These are phyloP conservation scores for Thuja plicata DNA, from an alignment of 83 land plant genomes.

Conservation along the genomic window DNA sequence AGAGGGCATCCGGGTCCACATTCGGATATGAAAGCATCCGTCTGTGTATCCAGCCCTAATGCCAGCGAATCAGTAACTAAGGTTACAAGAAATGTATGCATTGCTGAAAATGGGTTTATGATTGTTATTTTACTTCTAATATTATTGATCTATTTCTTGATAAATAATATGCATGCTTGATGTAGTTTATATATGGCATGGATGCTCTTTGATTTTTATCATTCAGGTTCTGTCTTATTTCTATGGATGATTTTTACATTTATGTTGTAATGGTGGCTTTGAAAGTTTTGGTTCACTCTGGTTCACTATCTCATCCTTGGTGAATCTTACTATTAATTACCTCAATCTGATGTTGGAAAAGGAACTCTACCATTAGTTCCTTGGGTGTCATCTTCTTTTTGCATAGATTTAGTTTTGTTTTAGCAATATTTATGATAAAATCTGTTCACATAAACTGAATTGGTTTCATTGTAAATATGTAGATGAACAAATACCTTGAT, in stretches of 20 bases:
- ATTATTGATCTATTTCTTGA: too few species aligned
- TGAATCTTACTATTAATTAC: background rate
- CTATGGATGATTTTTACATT: background rate
- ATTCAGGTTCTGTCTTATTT: background rate
- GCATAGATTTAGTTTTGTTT: background rate
- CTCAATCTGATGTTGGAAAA: background rate
- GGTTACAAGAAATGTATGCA: too few species aligned
- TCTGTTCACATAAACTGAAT: background rate
- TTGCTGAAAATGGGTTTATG: too few species aligned
- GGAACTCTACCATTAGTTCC: background rate
- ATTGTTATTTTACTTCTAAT: too few species aligned
- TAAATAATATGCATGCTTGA: too few species aligned
- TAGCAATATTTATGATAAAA: background rate
- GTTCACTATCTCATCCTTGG: background rate
- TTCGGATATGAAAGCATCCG: too few species aligned
- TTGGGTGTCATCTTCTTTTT: background rate
- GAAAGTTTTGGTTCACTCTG: background rate
- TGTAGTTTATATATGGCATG: background rate
- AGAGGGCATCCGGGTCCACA: too few species aligned
- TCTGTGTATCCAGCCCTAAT: too few species aligned
- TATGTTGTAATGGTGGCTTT: background rate
- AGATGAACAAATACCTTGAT: background rate
- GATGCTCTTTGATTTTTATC: background rate
- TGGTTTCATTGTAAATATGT: background rate
- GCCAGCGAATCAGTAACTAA: too few species aligned